Evolutionary conservation across 805 yeast species (phyloP).

Genomic region (Nematodospora valgi): DNA sequence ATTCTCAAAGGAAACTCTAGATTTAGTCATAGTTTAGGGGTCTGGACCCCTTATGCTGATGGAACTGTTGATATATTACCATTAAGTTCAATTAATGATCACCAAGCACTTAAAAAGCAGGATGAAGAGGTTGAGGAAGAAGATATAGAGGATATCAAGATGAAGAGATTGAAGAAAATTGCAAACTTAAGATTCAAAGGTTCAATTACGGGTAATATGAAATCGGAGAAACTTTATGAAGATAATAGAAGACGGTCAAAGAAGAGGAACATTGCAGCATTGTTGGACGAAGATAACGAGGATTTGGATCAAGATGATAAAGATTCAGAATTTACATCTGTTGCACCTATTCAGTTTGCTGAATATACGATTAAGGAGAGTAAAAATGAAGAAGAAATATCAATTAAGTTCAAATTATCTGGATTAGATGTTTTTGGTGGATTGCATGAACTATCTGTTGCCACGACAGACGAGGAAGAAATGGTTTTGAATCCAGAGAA

Average conservation of each 20-base stretch:
- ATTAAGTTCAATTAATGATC: constrained; percentile 42
- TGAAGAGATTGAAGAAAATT: constrained; percentile 27
- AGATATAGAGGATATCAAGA: constrained; percentile 7
- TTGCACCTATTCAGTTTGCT: constrained; percentile 56
- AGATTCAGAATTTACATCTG: constrained; percentile 43
- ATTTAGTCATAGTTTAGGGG: constrained; percentile 58
- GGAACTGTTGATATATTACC: constrained; percentile 65
- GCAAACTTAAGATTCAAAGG: constrained; percentile 68
- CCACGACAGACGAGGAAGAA: constrained; percentile 19
- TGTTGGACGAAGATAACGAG: constrained; percentile 12
- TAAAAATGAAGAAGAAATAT: constrained; percentile 12
- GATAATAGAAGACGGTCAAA: constrained; percentile 17
- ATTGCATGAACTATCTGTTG: constrained; percentile 58
- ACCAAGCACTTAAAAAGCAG: constrained; percentile 15
- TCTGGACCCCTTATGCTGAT: constrained; percentile 74
- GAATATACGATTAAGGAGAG: constrained; percentile 42
- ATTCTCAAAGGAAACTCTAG: constrained; percentile 61
- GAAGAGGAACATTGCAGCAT: constrained; percentile 15
- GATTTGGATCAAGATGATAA: constrained; percentile 14
- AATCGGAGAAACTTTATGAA: constrained; percentile 38
- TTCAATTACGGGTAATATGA: constrained; percentile 29
- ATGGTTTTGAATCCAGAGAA: constrained; percentile 49
- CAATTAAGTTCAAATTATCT: constrained; percentile 39
- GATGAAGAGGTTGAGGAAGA: constrained; percentile 15
- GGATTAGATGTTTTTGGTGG: constrained; percentile 82